phyloP scores from a whole-genome alignment of 192 early-diverging fungal species.

The Coemansia aciculifera region DNA sequence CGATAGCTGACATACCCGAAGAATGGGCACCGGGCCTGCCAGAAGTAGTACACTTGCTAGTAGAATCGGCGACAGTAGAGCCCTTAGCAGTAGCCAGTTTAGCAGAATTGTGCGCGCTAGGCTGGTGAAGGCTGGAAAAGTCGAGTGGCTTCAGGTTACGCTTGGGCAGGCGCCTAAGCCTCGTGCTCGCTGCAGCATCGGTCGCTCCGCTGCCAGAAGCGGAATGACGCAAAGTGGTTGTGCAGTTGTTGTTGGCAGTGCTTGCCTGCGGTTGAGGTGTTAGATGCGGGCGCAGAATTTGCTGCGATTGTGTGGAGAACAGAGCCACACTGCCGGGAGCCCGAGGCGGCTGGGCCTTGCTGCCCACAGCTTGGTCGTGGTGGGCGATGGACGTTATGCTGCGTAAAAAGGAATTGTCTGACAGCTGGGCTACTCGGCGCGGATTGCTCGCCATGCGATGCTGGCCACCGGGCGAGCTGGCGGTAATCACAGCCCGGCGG shows the following conservation, averaged over 20 bases:
- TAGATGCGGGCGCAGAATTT: conserved; percentile 3
- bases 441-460: conserved; percentile 37
- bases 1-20: conserved; percentile 14
- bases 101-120: conserved; percentile 19
- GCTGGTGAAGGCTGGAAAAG: conserved; percentile 43
- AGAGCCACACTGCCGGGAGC: conserved; percentile 3
- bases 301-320: conserved; percentile 6
- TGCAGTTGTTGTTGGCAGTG: conserved; percentile 4
- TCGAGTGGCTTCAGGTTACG: conserved; percentile 56
- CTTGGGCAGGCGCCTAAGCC: conserved; percentile 52
- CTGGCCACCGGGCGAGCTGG: conserved; percentile 46
- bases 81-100: conserved; percentile 12
- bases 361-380: conserved; percentile 8
- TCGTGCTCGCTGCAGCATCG: conserved; percentile 7
- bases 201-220: conserved; percentile 12
- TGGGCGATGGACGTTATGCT: conserved; percentile 12
- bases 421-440: conserved; percentile 20
- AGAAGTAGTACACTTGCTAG: conserved; percentile 22
- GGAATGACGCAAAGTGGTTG: conserved; percentile 17
- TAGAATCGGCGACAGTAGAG: conserved; percentile 26
- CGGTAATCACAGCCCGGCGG: conserved; percentile 37
- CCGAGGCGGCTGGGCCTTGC: neutral
- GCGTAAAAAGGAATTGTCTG: conserved; percentile 28
- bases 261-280: conserved; percentile 10
- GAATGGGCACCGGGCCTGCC: conserved; percentile 28